phyloP scores from a whole-genome alignment of 148 eudicot species.

The Cornus suecica region DNA sequence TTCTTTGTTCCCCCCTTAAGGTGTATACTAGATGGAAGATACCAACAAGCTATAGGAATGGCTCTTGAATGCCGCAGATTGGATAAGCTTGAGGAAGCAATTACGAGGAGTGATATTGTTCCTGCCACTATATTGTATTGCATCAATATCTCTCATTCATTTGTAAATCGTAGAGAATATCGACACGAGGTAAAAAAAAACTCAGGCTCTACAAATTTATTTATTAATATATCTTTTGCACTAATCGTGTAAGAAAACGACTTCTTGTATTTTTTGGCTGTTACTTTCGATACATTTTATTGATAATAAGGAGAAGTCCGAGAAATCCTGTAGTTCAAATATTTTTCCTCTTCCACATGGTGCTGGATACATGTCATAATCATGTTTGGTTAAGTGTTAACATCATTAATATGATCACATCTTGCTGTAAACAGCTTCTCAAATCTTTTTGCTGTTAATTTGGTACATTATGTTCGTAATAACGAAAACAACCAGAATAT shows the following conservation, averaged over 20 bases:
- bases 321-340: neutral
- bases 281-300: neutral
- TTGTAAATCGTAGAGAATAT: constrained; percentile 78
- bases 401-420: neutral
- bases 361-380: neutral
- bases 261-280: neutral
- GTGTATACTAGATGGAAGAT: constrained; percentile 79
- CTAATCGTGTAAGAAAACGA: neutral
- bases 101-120: constrained; percentile 72
- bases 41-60: constrained; percentile 89
- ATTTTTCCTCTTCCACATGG: neutral
- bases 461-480: neutral
- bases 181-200: constrained; percentile 77
- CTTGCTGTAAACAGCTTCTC: neutral
- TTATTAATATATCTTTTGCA: too few relatives aligned
- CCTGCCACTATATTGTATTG: constrained; percentile 77
- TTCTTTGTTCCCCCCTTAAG: constrained; percentile 17
- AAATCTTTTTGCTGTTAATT: neutral
- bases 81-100: constrained; percentile 91
- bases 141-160: constrained; percentile 68
- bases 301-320: neutral
- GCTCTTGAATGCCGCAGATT: constrained; percentile 83
- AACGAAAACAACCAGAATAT: neutral
- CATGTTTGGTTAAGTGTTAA: neutral
- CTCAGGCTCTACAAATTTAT: too few relatives aligned